Base-by-base conservation (phyloP, 176 grass and related monocot genomes). In the Cenchrus purpureus region DNA sequence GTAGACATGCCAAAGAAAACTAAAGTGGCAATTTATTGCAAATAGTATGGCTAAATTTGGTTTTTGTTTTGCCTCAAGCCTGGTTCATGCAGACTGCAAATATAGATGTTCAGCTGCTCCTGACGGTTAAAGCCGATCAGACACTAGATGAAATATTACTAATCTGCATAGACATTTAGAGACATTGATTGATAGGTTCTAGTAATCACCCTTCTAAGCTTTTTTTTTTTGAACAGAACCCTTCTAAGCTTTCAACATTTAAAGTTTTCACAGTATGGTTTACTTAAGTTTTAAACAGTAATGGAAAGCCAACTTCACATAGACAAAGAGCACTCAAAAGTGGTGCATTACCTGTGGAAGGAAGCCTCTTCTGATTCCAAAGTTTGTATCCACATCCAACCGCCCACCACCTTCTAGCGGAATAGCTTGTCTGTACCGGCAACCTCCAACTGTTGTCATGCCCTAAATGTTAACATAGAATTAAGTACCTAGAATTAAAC, bases 341-440 rank as follows among this genome's bases (percentile, higher is more conserved):
- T 10, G 68, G 61, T 52, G 54, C n/a, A 60, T 64, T 74, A 93
- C 95, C 93, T 93, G 95, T 76, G 95, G 91, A 85, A 95, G 91
- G 85, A 95, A 95, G n/a, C 83, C 77, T 73, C 82, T 95, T 4
- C 93, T 76, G 25, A 95, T 82, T 34, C 93, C 93, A 73, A 55
- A 79, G 73, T 90, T 92, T 45, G 85, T 85, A 70, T 98, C 79
- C 2, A 89, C 17, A 3, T 95, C 95, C 69, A 98, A 85, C 32
- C 89, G 49, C 67, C 93, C 95, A 57, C 91, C 93, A 88, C 65
- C 66, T 64, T 89, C 95, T 45, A 82, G 48, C 11, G 93, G 95
- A 80, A 98, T 85, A 70, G 93, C 89, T 88, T 98, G 93, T 46
- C 93, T 80, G 51, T 95, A 98, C 0, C 93, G 80, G 63, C 93